These are phyloP conservation scores for Fraxinus platypoda DNA, from an alignment of 305 asterid genomes.

Conservation along the genomic window DNA sequence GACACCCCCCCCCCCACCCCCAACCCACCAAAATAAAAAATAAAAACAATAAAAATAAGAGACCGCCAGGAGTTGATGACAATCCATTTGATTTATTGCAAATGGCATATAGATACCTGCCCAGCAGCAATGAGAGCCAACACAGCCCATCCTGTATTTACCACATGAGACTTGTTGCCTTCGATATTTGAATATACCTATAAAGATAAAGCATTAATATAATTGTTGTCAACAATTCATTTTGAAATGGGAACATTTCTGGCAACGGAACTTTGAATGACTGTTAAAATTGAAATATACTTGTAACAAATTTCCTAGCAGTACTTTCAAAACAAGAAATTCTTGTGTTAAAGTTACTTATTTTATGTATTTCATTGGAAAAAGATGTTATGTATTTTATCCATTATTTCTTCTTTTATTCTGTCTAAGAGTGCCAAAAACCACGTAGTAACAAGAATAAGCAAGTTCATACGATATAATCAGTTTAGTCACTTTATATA, in stretches of 20 bases:
- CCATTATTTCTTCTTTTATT: background rate
- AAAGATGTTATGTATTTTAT: background rate
- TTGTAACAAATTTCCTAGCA: background rate
- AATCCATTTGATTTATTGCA: background rate
- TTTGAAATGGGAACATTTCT: background rate
- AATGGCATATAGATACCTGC: conserved; percentile 37
- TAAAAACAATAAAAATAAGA: background rate
- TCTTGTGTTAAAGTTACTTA: background rate
- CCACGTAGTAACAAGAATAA: background rate
- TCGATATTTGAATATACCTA: conserved; percentile 45
- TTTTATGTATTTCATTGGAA: background rate
- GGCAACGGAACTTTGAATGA: background rate
- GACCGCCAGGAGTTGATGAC: background rate
- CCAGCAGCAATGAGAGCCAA: conserved; percentile 49
- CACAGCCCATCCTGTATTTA: conserved; percentile 62
- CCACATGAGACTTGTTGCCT: conserved; percentile 47
- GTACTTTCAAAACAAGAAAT: background rate
- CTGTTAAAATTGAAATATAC: background rate
- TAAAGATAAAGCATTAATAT: conserved; percentile 19
- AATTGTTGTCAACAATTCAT: background rate
- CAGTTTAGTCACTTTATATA: background rate
- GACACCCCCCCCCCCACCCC: too few species aligned
- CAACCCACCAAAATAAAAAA: too few species aligned
- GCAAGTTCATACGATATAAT: background rate
- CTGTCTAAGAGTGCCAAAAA: background rate